Evolutionary conservation across 1,139 yeast species (phyloP).

Genomic region (Pichia sp.): DNA sequence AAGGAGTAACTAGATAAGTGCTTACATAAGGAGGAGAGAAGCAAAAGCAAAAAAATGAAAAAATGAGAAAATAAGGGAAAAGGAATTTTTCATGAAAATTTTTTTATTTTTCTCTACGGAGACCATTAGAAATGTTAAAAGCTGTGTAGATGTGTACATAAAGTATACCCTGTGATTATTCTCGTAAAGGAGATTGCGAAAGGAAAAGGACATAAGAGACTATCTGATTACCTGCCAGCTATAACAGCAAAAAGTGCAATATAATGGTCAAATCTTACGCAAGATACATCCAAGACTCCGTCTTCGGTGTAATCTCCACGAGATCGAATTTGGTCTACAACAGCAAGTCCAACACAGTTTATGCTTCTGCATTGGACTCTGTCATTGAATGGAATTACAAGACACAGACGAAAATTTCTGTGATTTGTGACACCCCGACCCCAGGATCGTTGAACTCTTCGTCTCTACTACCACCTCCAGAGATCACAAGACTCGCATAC

Average conservation of each 20-base stretch:
- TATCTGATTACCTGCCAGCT: background rate
- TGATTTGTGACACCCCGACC: slow-evolving; percentile 60
- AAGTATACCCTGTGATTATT: background rate
- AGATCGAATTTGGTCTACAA: slow-evolving; percentile 68
- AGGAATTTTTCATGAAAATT: background rate
- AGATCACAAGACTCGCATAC: slow-evolving; percentile 56
- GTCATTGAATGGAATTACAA: slow-evolving; percentile 88
- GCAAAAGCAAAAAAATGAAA: background rate
- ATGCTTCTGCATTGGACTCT: slow-evolving; percentile 83
- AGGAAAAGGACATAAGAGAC: background rate
- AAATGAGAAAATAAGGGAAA: background rate
- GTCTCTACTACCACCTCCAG: slow-evolving; percentile 56
- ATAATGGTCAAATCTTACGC: slow-evolving; percentile 90
- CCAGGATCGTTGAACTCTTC: slow-evolving; percentile 73
- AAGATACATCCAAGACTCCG: slow-evolving; percentile 77
- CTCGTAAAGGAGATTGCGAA: background rate
- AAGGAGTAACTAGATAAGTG: background rate
- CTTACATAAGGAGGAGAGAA: background rate
- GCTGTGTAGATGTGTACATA: background rate
- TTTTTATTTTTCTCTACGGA: background rate
- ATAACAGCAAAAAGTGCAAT: background rate
- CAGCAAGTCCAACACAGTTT: slow-evolving; percentile 60
- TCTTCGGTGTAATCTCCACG: slow-evolving; percentile 83
- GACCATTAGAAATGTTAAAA: background rate
- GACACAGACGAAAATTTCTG: slow-evolving; percentile 67